A percentile compares a stretch with the other conserved stretches of the same genome.
Evolutionary conservation across 140 eudicot species (phyloP).

Genomic region (Bidens hawaiensis): DNA sequence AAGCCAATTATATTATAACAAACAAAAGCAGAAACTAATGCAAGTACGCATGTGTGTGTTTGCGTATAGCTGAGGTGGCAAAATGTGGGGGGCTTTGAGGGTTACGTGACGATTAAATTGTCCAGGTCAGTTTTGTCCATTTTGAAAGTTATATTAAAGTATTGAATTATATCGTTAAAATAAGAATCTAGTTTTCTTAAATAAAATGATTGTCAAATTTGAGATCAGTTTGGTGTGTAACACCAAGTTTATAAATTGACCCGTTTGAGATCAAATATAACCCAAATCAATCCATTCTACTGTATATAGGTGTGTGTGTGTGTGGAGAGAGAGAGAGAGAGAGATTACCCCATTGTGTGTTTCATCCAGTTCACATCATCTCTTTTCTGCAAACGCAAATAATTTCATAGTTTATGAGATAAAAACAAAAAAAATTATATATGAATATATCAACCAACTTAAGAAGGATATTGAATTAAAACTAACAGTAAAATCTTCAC

Average conservation of each 20-base stretch:
- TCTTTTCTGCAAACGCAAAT: slow-evolving; percentile 62
- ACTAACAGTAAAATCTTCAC: slow-evolving; percentile 96
- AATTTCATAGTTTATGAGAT: not conserved
- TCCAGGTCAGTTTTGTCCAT: not conserved
- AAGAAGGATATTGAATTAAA: not conserved
- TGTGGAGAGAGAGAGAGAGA: not conserved
- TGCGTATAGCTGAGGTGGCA: not conserved
- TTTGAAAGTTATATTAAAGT: not conserved
- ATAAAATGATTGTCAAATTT: not conserved
- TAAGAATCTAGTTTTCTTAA: not conserved
- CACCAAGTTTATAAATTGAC: not conserved
- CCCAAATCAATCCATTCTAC: not conserved
- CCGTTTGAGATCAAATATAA: not conserved
- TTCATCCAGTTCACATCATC: slow-evolving; percentile 98
- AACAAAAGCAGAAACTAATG: not conserved
- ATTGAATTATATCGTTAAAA: not conserved
- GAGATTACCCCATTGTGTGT: slow-evolving; percentile 85
- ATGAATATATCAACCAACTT: not conserved
- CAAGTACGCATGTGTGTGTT: not conserved
- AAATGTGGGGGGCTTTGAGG: not conserved
- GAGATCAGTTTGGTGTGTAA: not conserved
- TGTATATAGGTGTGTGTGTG: not conserved
- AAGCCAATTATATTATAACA: not conserved
- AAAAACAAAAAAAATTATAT: not conserved
- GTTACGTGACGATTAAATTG: not conserved